A percentile compares a stretch with the other conserved stretches of the same genome.
Conservation (phyloP, 2,329 filamentous ascomycete genomes). For the Diaporthe australafricana region DNA sequence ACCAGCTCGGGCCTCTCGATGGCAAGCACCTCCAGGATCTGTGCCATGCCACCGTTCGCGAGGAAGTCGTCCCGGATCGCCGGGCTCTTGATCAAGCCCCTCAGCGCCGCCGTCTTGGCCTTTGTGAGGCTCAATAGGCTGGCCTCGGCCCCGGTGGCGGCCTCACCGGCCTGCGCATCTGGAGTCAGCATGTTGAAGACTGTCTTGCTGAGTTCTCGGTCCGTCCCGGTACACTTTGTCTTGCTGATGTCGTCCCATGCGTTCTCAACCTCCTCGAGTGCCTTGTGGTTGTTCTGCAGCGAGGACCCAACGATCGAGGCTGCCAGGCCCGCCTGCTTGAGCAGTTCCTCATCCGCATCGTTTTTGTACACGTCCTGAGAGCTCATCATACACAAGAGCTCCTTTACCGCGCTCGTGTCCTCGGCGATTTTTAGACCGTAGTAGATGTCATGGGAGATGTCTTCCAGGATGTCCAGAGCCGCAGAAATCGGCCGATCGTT, state of each 20-base stretch:
- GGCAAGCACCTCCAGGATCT: slow-evolving; percentile 64
- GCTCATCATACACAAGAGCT: slow-evolving; percentile 68
- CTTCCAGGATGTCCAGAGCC: slow-evolving; percentile 69
- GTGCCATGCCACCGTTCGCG: slow-evolving; percentile 62
- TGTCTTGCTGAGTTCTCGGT: slow-evolving; percentile 47
- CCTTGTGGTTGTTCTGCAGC: slow-evolving; percentile 74
- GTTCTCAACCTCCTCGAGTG: slow-evolving; percentile 62
- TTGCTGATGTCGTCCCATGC: slow-evolving; percentile 58
- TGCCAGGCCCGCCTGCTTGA: slow-evolving; percentile 57
- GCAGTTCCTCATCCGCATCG: slow-evolving; percentile 40
- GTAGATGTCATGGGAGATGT: slow-evolving; percentile 76
- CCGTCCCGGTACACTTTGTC: slow-evolving; percentile 49
- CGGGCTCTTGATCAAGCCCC: slow-evolving; percentile 66
- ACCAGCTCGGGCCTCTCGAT: slow-evolving; percentile 61
- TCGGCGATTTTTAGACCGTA: slow-evolving; percentile 74
- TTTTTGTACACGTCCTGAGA: slow-evolving; percentile 41
- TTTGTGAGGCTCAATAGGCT: slow-evolving; percentile 44
- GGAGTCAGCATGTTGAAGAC: slow-evolving; percentile 55
- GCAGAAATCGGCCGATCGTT: slow-evolving; percentile 54
- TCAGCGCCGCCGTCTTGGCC: slow-evolving; percentile 62
- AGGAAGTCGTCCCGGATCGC: slow-evolving; percentile 68
- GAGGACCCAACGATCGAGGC: slow-evolving; percentile 68
- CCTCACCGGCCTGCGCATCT: background rate
- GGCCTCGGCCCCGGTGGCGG: slow-evolving; percentile 41
- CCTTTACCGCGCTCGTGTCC: slow-evolving; percentile 62